Evolutionary conservation across 2,329 filamentous ascomycete species (phyloP).

Genomic region (Paraphoma chrysanthemicola): DNA sequence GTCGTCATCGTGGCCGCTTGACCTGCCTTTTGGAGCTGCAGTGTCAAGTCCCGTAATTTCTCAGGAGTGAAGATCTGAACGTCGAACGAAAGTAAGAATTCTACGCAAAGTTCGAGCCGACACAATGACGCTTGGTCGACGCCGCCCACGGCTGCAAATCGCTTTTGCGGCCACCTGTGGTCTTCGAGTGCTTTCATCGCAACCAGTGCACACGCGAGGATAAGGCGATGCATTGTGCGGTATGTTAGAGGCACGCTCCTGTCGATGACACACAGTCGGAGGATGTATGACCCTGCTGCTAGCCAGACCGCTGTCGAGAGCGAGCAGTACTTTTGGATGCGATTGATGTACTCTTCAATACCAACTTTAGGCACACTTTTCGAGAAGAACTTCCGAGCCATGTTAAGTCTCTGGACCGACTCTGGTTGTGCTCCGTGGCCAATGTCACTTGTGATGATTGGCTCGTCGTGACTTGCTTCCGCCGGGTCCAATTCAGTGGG

Average conservation of each 20-base stretch:
- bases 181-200: conserved; percentile 97
- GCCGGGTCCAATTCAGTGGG: conserved; percentile 55
- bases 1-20: conserved; percentile 44
- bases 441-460: conserved; percentile 52
- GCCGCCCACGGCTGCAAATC: conserved; percentile 86
- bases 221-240: conserved; percentile 84
- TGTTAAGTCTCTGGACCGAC: conserved; percentile 80
- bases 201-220: conserved; percentile 83
- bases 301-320: conserved; percentile 95
- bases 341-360: conserved; percentile 82
- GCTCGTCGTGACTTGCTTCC: conserved; percentile 59
- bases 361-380: conserved; percentile 84
- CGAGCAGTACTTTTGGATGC: conserved; percentile 89
- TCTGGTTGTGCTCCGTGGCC: conserved; percentile 75
- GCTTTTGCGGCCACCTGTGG: conserved; percentile 81
- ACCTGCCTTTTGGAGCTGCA: conserved; percentile 48
- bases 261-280: conserved; percentile 76
- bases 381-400: conserved; percentile 92
- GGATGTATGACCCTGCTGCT: conserved; percentile 85
- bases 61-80: conserved; percentile 47
- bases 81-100: conserved; percentile 54
- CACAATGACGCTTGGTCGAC: conserved; percentile 83
- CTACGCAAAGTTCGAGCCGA: conserved; percentile 78
- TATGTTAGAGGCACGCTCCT: conserved; percentile 79
- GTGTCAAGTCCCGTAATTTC: conserved; percentile 42